Evolutionary conservation across 805 yeast genomes (phyloP), one percentile per base, ranked within the genome.

Genomic region (Kuraishia molischiana): DNA sequence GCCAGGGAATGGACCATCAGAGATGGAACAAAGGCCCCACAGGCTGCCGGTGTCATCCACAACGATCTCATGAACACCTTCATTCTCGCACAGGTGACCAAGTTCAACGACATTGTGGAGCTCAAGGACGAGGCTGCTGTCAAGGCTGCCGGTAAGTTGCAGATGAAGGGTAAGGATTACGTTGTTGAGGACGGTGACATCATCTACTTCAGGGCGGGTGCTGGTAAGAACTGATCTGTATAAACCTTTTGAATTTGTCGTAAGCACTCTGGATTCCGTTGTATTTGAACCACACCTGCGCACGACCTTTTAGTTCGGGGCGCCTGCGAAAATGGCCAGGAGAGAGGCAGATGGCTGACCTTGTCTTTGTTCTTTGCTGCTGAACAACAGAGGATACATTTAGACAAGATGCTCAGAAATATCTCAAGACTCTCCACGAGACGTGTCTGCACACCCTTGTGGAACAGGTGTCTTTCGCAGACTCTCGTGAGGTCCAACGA

Each of bases 21-120:
- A 53, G 66, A 67, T 49, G 94, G 94, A 50, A 83, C 90, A 34
- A 80, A 85, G 51, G 97, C 97, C 38, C 98, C 98, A n/a, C 87
- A 84, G 55, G 97, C 98, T 33, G 98, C 98, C 18, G 97, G 97
- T 59, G 95, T 92, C 33, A 90, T 90, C 52, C 98, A 92, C 62
- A 81, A 85, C 5, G 96, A 86, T 55, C 61, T 86, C 39, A 79
- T 81, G 61, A 74, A 79, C 50, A 83, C 94, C 1, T 87, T 87
- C 54, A 75, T 87, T 34, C 73, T 75, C 52, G 94, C 92, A 8
- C 77, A 79, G 40, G 83, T 87, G 21, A 69, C 74, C 52, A 81
- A 81, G 50, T 81, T 70, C 54, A 66, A 71, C 4, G 92, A 84
- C 48, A 58, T 81, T 38, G 49, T 56, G 8, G 72, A 66, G 24